Conservation (phyloP, 2,329 filamentous ascomycete genomes). For the Dothistroma septosporum region DNA sequence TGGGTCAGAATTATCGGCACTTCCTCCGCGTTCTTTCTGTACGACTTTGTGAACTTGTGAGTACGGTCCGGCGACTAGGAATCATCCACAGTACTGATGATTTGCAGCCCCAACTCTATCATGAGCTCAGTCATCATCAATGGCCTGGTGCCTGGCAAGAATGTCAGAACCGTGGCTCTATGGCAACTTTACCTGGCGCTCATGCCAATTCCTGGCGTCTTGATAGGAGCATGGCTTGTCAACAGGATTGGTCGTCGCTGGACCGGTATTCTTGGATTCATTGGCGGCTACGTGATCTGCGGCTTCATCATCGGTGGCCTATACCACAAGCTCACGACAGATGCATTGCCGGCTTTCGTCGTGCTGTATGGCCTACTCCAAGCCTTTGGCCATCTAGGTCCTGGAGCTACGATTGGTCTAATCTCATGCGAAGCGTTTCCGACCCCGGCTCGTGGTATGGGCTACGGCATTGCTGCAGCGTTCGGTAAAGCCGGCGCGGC, state of each 20-base stretch:
- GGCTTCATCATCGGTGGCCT: slow-evolving; percentile 51
- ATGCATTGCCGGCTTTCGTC: slow-evolving; percentile 47
- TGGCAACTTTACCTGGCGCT: slow-evolving; percentile 48
- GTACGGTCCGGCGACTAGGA: slow-evolving; percentile 40
- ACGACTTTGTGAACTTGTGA: slow-evolving; percentile 46
- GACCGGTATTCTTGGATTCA: slow-evolving; percentile 51
- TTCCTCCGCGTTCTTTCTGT: slow-evolving; percentile 26
- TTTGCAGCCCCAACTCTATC: slow-evolving; percentile 42
- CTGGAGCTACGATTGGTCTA: slow-evolving; percentile 50
- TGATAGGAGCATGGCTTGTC: slow-evolving; percentile 48
- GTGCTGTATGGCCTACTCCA: slow-evolving; percentile 53
- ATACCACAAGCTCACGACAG: slow-evolving; percentile 46
- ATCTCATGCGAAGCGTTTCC: slow-evolving; percentile 51
- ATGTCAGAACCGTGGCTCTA: slow-evolving; percentile 44
- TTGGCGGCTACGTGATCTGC: slow-evolving; percentile 47
- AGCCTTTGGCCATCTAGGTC: slow-evolving; percentile 48
- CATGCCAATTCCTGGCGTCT: slow-evolving; percentile 48
- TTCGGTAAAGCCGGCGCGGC: slow-evolving; percentile 52
- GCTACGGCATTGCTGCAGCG: slow-evolving; percentile 51
- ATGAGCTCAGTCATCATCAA: slow-evolving; percentile 45
- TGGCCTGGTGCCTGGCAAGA: slow-evolving; percentile 30
- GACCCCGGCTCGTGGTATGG: slow-evolving; percentile 50
- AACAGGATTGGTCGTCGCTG: slow-evolving; percentile 49
- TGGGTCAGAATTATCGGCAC: slow-evolving; percentile 20
- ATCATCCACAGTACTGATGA: slow-evolving; percentile 40